Base-by-base conservation (phyloP, 164 flowering plant species). In the Akebia trifoliata region DNA sequence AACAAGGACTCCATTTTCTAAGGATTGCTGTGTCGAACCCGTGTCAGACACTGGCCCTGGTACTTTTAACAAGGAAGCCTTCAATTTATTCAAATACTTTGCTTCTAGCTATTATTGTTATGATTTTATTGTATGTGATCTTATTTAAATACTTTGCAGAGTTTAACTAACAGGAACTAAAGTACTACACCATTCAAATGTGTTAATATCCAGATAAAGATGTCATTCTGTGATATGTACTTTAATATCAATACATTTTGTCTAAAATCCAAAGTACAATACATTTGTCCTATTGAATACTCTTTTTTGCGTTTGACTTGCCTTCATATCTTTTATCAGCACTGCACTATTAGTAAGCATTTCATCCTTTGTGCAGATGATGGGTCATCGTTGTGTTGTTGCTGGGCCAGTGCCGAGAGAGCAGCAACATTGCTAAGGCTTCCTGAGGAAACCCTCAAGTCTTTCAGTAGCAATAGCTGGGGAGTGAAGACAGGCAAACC, bases 381-480 rank as follows among this genome's bases (percentile, higher is more conserved):
- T 64, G 98, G 98, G 15, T 80, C 92, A 45, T 74, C 83, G 40
- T 62, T 54, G 6, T 88, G 83, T 61, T 80, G 75, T 68, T 86
- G 94, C 70, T 91, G 98, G 96, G 80, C 89, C 18, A 65, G 74
- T 69, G 77, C 70, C 46, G 85, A 86, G 56, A 81, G 67, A 34
- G 98, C 96, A 34, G 73, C 75, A 53, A 67, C 66, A 30, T 64
- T 87, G 47, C 69, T 87, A 10, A 72, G 81, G 69, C 69, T 87
- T 21, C 56, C 72, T 50, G 78, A 80, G 47, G 46, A 67, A 50
- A 56, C 66, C 36, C 62, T 5, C 21, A 54, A 51, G 44, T 59
- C 63, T 46, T 31, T 65, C 48, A 53, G 38, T 48, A 69, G 56
- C 56, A 55, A 59, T 50, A 61, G 48, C 39, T 54, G 67, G 52